Evolutionary conservation across 140 eudicot genomes (phyloP), one percentile per base, ranked within the genome.

Genomic region (Senecio squalidus): DNA sequence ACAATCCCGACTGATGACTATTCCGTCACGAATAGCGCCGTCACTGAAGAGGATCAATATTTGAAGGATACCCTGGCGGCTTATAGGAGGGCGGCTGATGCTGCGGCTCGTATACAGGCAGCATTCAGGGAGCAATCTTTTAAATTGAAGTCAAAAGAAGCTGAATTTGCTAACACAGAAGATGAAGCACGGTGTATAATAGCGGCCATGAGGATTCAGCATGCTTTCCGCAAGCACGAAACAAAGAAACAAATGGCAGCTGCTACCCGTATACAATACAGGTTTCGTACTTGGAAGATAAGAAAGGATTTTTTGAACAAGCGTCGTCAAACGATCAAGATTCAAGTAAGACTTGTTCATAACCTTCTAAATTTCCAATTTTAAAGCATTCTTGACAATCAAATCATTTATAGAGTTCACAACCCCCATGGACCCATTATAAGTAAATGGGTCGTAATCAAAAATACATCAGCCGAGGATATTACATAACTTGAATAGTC

Each of bases 161-260:
- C 75, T 36, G 78, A 79, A 72, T 65, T 55, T 18, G 49, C 68
- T n/a, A 87, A 79, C 70, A 76, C 89, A 14, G 98, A 87, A 72
- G 74, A 63, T 11, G 96, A 92, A 77, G 98, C 96, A 27, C 84
- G 93, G 10, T 69, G 77, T 40, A 84, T 87, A 62, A 68, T 87
- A 60, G 95, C 98, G 15, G 98, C 98, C 29, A 87, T 92, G 98
- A 92, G 73, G 79, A 92, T 92, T 73, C 98, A 92, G 58, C 96
- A 92, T 63, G 98, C 98, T 4, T 91, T 54, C 40, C 85, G 96
- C 29, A 81, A 79, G 58, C 78, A 76, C 26, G 96, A 83, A 54
- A 74, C 75, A 3, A 69, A 69, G 48, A 91, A 84, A 73, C 69
- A 79, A 68, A 81, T 84, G 73, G 69, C 72, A 11, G 98, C 98